Evolutionary conservation across 768 basidiomycete genomes (phyloP), one percentile per base, ranked within the genome.

Genomic region (Termitomyces sp.): DNA sequence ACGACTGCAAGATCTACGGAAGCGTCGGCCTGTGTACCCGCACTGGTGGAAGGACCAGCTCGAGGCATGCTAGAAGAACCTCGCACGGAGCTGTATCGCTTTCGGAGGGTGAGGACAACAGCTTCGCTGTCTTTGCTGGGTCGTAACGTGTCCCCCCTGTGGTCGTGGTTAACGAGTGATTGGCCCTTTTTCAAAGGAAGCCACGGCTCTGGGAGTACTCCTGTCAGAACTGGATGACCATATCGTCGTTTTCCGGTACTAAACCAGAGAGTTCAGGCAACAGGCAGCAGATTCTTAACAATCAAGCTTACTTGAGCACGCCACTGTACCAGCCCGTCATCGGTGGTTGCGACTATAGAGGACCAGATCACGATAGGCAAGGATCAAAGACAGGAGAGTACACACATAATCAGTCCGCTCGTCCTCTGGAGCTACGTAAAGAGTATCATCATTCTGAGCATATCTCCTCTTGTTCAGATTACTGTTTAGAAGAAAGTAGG

Each of bases 261-360:
- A 59, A 3, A 34, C 39, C 3, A 27, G 42, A 28, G 14, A 41
- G 25, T 51, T 46, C 59, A 63, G 43, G 14, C 1, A 56, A 39
- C n/a, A 57, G 4, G 16, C 32, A 11, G 64, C 44, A 21, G 11
- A 11, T 27, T 14, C 32, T 25, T 27, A 4, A 27, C 21, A 41
- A 3, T 23, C 34, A 51, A 47, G 63, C 76, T 62, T 68, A 92
- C 91, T 96, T 96, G 14, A 98, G 76, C 21, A 98, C 92, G 0
- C 96, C 96, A 43, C 79, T 81, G 68, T 93, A 98, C 85, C 92
- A 95, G 63, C 92, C 92, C 14, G 89, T 87, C 91, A 98, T 94
- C 0, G 96, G 96, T 0, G 96, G 95, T 70, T 98, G 96, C 0
- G 92, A 94, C 89, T 94, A 42, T 59, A 62, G 49, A 57, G 56